Evolutionary conservation across 257 asterid genomes (phyloP).

Genomic region (Solanum bulbocastanum): DNA sequence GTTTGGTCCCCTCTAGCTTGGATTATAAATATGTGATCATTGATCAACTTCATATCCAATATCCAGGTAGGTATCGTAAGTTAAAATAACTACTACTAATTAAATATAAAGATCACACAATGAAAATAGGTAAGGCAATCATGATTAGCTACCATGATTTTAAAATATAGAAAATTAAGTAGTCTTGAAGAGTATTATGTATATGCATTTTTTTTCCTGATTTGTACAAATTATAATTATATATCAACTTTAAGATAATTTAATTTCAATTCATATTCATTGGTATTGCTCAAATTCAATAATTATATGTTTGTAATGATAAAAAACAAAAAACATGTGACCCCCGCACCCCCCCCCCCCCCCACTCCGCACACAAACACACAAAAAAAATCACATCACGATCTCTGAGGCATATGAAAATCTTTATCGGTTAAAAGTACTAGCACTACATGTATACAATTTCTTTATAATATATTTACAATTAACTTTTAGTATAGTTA

Average conservation of each 20-base stretch:
- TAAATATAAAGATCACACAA: not conserved
- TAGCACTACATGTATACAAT: not conserved
- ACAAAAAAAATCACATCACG: not conserved
- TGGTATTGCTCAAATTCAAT: not conserved
- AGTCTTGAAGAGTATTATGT: not conserved
- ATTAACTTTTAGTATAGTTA: not conserved
- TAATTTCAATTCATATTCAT: not conserved
- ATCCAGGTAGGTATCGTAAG: not conserved
- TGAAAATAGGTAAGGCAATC: not conserved
- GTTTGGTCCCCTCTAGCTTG: not conserved
- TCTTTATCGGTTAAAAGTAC: not conserved
- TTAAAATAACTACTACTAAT: not conserved
- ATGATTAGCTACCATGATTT: not conserved
- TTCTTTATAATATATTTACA: not conserved
- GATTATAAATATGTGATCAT: not conserved
- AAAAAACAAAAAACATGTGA: not conserved
- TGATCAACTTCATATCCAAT: not conserved
- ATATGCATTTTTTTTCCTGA: not conserved
- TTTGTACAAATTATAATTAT: not conserved
- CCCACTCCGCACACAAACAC: no score
- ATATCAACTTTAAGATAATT: not conserved
- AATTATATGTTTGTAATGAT: not conserved
- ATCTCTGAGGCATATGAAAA: not conserved
- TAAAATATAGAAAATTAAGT: not conserved
- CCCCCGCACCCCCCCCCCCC: accelerated